Evolutionary conservation across 371 early-diverging fungal genomes (phyloP).

Genomic region (Mucor lusitanicus): DNA sequence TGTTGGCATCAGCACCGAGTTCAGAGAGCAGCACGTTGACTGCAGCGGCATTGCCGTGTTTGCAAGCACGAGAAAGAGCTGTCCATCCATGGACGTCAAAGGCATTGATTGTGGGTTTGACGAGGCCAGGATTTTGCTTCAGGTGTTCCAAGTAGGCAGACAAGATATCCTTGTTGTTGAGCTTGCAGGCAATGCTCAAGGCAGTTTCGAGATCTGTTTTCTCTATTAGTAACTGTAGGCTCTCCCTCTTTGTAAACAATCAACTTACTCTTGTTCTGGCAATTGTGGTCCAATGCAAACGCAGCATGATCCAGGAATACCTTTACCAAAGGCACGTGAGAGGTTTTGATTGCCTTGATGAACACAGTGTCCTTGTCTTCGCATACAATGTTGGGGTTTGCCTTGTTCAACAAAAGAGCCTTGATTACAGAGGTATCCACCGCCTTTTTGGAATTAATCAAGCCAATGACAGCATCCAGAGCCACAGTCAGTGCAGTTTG

Average conservation of each 20-base stretch:
- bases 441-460: neutral
- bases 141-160: neutral
- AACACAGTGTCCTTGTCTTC: constrained; percentile 32
- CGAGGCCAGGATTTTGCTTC: neutral
- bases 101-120: constrained; percentile 17
- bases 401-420: constrained; percentile 19
- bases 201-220: constrained; percentile 25
- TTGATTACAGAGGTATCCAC: neutral
- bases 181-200: constrained; percentile 23
- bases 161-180: constrained; percentile 10
- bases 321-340: constrained; percentile 12
- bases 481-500: constrained; percentile 37
- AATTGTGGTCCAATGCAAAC: constrained; percentile 19
- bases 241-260: neutral
- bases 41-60: constrained; percentile 23
- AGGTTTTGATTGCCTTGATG: constrained; percentile 24
- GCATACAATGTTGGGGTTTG: constrained; percentile 27
- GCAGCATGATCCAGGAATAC: constrained; percentile 8
- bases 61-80: constrained; percentile 37
- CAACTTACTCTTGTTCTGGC: constrained; percentile 34
- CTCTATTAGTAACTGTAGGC: neutral
- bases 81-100: constrained; percentile 17
- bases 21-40: constrained; percentile 26
- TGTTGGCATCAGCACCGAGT: constrained; percentile 31
- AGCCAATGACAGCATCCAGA: constrained; percentile 11